Conservation (phyloP, 148 eudicot genomes). For the Hydrangea macrophylla region DNA sequence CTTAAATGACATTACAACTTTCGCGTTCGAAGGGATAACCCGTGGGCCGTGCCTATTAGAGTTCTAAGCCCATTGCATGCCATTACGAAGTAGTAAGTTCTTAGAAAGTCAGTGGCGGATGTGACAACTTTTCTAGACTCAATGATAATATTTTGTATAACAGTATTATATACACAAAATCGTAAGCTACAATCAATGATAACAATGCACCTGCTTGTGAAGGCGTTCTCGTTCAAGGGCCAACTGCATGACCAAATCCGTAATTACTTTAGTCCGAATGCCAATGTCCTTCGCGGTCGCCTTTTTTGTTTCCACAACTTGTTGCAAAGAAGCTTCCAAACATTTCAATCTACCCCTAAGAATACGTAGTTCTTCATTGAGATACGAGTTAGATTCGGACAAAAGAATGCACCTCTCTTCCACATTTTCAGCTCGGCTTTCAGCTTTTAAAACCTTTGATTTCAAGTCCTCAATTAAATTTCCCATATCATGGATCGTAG, state of each 20-base stretch:
- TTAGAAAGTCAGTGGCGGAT: neutral
- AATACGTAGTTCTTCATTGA: constrained; percentile 57
- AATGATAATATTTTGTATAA: too few relatives aligned
- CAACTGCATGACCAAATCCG: constrained; percentile 74
- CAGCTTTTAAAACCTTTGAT: constrained; percentile 59
- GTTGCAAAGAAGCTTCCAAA: constrained; percentile 71
- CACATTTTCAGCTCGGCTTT: constrained; percentile 56
- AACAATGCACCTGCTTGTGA: constrained; percentile 89
- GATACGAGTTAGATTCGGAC: constrained; percentile 64
- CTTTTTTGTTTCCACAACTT: constrained; percentile 60
- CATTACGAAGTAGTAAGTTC: neutral
- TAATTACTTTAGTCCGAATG: constrained; percentile 55
- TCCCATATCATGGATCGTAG: constrained; percentile 76
- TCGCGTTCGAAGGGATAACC: too few relatives aligned
- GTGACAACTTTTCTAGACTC: too few relatives aligned
- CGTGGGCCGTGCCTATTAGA: too few relatives aligned
- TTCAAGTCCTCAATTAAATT: constrained; percentile 64
- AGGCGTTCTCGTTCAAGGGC: constrained; percentile 85
- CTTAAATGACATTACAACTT: too few relatives aligned
- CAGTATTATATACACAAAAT: too few relatives aligned
- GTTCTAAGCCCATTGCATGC: too few relatives aligned
- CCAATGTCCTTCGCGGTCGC: constrained; percentile 70
- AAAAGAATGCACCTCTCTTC: constrained; percentile 69
- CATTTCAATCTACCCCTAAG: constrained; percentile 47
- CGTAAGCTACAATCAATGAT: too few relatives aligned